These are phyloP conservation scores for Beauveria caledonica DNA, from an alignment of 2,329 filamentous ascomycete species.

Conservation along the genomic window DNA sequence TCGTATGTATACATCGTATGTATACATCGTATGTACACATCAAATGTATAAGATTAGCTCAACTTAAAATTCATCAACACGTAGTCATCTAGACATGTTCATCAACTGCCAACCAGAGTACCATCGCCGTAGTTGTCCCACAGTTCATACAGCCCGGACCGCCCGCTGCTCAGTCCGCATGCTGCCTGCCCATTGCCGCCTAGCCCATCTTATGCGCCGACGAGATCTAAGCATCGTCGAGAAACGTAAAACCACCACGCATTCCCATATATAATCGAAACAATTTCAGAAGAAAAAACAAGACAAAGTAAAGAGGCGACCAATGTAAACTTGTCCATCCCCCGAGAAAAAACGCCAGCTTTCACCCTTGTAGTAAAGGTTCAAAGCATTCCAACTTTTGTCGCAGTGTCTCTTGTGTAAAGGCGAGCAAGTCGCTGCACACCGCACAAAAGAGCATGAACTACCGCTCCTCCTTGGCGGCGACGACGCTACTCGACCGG, in stretches of 20 bases:
- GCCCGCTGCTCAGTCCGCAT: constrained; percentile 8
- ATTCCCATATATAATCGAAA: background rate
- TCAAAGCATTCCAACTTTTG: constrained; percentile 6
- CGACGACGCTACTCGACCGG: constrained; percentile 15
- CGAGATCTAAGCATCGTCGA: background rate
- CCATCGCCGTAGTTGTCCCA: constrained; percentile 14
- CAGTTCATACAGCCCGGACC: constrained; percentile 7
- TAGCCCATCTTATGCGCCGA: background rate
- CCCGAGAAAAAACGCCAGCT: constrained; percentile 11
- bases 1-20: constrained; percentile 1
- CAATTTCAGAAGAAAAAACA: background rate
- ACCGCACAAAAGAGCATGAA: background rate
- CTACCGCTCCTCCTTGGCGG: constrained; percentile 18
- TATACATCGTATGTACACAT: constrained; percentile 1
- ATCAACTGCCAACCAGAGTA: constrained; percentile 14
- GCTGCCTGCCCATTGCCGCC: background rate
- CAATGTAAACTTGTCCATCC: background rate
- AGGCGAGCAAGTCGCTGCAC: background rate
- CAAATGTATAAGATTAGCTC: background rate
- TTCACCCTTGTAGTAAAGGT: background rate
- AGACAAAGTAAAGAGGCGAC: background rate
- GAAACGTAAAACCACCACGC: background rate
- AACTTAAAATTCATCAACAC: background rate
- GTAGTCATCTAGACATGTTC: constrained; percentile 1
- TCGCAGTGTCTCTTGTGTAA: background rate